Evolutionary conservation across 768 basidiomycete genomes (phyloP).

Genomic region (Podaxis mareebaensis): DNA sequence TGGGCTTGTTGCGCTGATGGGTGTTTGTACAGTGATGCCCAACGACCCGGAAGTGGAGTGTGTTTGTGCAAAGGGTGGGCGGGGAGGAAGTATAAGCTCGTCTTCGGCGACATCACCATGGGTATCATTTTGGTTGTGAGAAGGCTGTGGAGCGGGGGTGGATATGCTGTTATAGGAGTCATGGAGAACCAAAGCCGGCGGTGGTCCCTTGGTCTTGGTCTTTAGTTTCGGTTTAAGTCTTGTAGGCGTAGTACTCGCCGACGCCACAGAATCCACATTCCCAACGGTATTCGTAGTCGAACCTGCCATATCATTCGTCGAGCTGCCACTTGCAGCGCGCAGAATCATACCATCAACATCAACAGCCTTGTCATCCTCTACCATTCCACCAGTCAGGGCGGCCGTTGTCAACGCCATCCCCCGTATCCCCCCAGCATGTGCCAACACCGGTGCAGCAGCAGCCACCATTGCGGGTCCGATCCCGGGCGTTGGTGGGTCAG

Average conservation of each 20-base stretch:
- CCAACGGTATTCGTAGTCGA: neutral
- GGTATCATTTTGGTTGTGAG: neutral
- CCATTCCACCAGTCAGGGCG: neutral
- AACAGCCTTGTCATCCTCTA: neutral
- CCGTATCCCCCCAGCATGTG: neutral
- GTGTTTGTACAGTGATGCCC: conserved; percentile 21
- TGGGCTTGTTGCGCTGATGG: conserved; percentile 44
- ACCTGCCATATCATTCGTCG: neutral
- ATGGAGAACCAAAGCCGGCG: conserved; percentile 10
- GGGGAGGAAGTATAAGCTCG: neutral
- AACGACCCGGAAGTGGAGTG: conserved; percentile 7
- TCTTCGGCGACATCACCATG: neutral
- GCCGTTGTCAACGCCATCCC: neutral
- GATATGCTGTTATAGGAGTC: conserved; percentile 6
- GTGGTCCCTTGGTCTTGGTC: conserved; percentile 6
- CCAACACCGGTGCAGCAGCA: conserved; percentile 8
- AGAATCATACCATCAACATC: neutral
- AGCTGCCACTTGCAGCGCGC: neutral
- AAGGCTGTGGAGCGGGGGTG: neutral
- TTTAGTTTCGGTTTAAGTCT: conserved; percentile 2
- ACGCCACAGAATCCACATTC: neutral
- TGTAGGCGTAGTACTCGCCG: conserved; percentile 5
- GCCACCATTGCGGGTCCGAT: conserved; percentile 12
- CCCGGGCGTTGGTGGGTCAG: neutral
- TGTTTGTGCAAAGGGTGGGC: neutral